Evolutionary conservation across 164 flowering plant species (phyloP), one percentile per base, ranked within the genome.

Genomic region (Protea cynaroides): DNA sequence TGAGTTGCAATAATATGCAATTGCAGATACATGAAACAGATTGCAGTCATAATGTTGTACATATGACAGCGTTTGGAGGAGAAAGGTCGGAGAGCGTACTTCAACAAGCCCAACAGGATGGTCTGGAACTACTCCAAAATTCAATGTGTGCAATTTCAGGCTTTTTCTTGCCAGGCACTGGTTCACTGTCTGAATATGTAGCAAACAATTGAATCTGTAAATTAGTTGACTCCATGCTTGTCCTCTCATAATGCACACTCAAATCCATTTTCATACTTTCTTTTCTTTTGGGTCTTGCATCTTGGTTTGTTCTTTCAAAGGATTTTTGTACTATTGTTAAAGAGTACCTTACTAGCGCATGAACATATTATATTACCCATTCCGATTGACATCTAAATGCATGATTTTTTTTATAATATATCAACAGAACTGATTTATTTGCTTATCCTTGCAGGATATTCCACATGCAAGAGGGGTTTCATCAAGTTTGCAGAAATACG

Each of bases 401-500:
- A 19, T 47, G 22, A n/a, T n/a, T 19, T n/a, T 59, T 65, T 38
- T 70, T 63, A 19, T 49, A 0, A 15, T 49, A 5, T 49, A 49
- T 10, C 46, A 40, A 40, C 8, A 40, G 14, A 40, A 40, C 10
- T 40, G 14, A 40, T 40, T 29, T 40, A 40, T 40, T 40, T 40
- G 46, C 34, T 65, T 13, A 38, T 40, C n/a, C 21, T 62, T 71
- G 63, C 82, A 82, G 87, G 77, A 73, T 58, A 49, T 69, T 65
- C 84, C 78, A 59, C 75, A 69, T 67, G 52, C 63, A 7, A 78
- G 75, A 63, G 86, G 79, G 43, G 52, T 59, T 65, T 74, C 77
- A 53, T 79, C 88, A 47, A 69, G 62, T 61, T 58, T 70, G 18
- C 84, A 71, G 53, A 17, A 71, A 15, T 71, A 64, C 70, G 85